Evolutionary conservation across 768 basidiomycete species (phyloP), one percentile per base, ranked within the genome.

Genomic region (Tulasnella sp.): DNA sequence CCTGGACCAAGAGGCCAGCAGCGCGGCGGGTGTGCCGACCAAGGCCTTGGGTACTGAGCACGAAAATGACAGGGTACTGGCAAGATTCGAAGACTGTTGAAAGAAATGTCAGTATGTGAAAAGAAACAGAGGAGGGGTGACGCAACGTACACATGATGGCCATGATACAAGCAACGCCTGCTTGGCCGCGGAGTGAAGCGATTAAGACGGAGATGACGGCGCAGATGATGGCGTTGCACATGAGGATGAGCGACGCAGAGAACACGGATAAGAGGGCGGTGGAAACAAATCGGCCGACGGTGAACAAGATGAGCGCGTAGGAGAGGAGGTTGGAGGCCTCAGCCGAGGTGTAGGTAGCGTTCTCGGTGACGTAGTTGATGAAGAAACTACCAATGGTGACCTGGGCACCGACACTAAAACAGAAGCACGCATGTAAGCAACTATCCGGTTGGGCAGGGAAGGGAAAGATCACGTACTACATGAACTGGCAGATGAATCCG

Each of bases 401-500:
- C n/a, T n/a, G n/a, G n/a, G n/a, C n/a, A n/a, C n/a, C n/a, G n/a
- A n/a, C n/a, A n/a, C n/a, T 70, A 84, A 82, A 3, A 83, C n/a
- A n/a, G n/a, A n/a, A n/a, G n/a, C n/a, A n/a, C n/a, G n/a, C n/a
- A n/a, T n/a, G n/a, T n/a, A n/a, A n/a, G n/a, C n/a, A n/a, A n/a
- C n/a, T n/a, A n/a, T n/a, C n/a, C n/a, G n/a, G n/a, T n/a, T n/a
- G n/a, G n/a, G n/a, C n/a, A n/a, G n/a, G n/a, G n/a, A n/a, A n/a
- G n/a, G n/a, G n/a, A n/a, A n/a, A n/a, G n/a, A n/a, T n/a, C n/a
- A n/a, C n/a, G n/a, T 79, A 75, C 65, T 84, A 85, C 42, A 76
- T 72, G 45, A 81, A 87, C 68, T 88, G 86, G 19, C 84, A 84
- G 58, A 86, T 77, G 65, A 79, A 85, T 27, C 86, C 86, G 67